Evolutionary conservation across 768 basidiomycete genomes (phyloP).

Genomic region (Suillus luteus): DNA sequence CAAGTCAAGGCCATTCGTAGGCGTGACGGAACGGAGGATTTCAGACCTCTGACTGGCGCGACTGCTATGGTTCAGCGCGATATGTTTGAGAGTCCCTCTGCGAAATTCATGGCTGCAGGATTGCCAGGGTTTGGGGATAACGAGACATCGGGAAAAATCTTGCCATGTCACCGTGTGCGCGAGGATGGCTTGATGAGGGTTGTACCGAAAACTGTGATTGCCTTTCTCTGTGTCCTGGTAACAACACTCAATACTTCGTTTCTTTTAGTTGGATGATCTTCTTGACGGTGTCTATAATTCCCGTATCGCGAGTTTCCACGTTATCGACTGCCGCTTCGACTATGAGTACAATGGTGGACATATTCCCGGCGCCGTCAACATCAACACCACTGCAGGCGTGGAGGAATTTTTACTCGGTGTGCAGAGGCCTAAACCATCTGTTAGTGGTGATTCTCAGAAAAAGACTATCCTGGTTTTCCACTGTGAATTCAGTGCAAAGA

Average conservation of each 20-base stretch:
- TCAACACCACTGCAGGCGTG: conserved; percentile 77
- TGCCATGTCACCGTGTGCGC: conserved; percentile 91
- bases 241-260: conserved; percentile 16
- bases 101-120: conserved; percentile 58
- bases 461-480: conserved; percentile 95
- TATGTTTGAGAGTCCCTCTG: conserved; percentile 57
- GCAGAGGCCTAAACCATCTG: conserved; percentile 62
- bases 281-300: conserved; percentile 73
- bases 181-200: conserved; percentile 97
- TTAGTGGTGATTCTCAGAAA: conserved; percentile 69
- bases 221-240: background rate
- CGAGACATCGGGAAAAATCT: conserved; percentile 88
- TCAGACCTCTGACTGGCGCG: conserved; percentile 71
- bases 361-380: conserved; percentile 87
- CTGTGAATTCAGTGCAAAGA: conserved; percentile 95
- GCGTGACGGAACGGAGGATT: conserved; percentile 82
- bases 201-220: conserved; percentile 70
- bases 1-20: conserved; percentile 76
- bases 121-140: conserved; percentile 90
- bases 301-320: conserved; percentile 65
- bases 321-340: conserved; percentile 97
- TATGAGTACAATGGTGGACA: conserved; percentile 97
- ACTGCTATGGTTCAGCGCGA: conserved; percentile 48
- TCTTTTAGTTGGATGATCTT: conserved; percentile 68
- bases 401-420: conserved; percentile 78